A percentile compares a stretch with the other conserved stretches of the same genome.
Evolutionary conservation across 2,329 filamentous ascomycete genomes (phyloP).

Genomic region (Talaromyces sp.): DNA sequence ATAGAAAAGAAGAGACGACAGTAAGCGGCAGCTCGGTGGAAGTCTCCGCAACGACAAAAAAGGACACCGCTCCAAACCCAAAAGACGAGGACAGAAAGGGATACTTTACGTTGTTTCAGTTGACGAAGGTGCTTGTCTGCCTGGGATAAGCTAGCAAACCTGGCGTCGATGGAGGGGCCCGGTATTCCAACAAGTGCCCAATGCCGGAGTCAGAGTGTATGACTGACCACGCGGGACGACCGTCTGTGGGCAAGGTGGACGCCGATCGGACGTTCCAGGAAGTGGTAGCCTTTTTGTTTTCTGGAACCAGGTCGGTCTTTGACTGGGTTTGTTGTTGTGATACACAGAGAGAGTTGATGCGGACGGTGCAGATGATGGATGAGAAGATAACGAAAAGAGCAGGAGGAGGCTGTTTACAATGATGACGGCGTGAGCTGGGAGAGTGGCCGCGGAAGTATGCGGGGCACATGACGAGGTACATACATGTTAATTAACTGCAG

Average conservation of each 20-base stretch:
- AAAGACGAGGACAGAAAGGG: not conserved
- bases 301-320: not conserved
- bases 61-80: not conserved
- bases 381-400: not conserved
- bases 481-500: not conserved
- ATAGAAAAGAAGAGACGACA: not conserved
- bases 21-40: not conserved
- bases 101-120: not conserved
- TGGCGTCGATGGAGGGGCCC: not conserved
- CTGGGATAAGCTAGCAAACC: not conserved
- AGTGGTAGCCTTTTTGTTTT: not conserved
- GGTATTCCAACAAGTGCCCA: conserved; percentile 1
- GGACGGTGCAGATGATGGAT: not conserved
- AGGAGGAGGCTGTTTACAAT: conserved; percentile 1
- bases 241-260: not conserved
- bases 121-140: not conserved
- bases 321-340: not conserved
- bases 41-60: not conserved
- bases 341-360: not conserved
- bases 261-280: not conserved
- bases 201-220: not conserved
- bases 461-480: conserved; percentile 12
- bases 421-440: conserved; percentile 9
- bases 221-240: not conserved
- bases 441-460: conserved; percentile 5